phyloP scores from a whole-genome alignment of 2,329 filamentous ascomycete species.

The Calcarisporium arbuscula region DNA sequence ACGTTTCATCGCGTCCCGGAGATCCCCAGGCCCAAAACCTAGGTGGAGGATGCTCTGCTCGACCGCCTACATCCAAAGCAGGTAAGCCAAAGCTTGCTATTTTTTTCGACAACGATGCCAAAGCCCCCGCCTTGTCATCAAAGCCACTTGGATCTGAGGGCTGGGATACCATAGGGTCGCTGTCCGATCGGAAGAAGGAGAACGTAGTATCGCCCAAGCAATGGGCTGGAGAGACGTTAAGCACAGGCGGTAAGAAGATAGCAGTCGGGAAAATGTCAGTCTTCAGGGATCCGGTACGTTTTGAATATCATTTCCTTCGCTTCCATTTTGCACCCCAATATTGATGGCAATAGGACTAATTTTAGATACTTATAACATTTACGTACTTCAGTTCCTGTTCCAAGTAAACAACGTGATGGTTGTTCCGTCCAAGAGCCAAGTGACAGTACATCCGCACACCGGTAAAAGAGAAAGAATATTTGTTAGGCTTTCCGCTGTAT shows the following conservation, averaged over 20 bases:
- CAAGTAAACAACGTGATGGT: slow-evolving; percentile 62
- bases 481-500: slow-evolving; percentile 79
- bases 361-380: slow-evolving; percentile 40
- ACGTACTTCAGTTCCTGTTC: slow-evolving; percentile 47
- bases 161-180: slow-evolving; percentile 86
- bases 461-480: slow-evolving; percentile 82
- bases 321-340: slow-evolving; percentile 47
- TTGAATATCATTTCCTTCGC: slow-evolving; percentile 23
- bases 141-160: slow-evolving; percentile 56
- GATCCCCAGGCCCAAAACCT: slow-evolving; percentile 60
- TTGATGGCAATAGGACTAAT: slow-evolving; percentile 99
- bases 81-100: slow-evolving; percentile 80
- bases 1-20: slow-evolving; percentile 41
- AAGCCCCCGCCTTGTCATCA: slow-evolving; percentile 49
- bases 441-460: slow-evolving; percentile 73
- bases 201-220: slow-evolving; percentile 80
- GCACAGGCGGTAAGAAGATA: slow-evolving; percentile 76
- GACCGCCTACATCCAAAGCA: slow-evolving; percentile 59
- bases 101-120: slow-evolving; percentile 71
- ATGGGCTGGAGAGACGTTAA: slow-evolving; percentile 87
- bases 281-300: slow-evolving; percentile 86
- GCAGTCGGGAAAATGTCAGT: slow-evolving; percentile 74
- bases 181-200: slow-evolving; percentile 89
- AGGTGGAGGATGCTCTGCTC: slow-evolving; percentile 38
- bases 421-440: slow-evolving; percentile 67